Base-by-base conservation (phyloP, 1,284 basidiomycete species). In the Sporisorium sorghi region DNA sequence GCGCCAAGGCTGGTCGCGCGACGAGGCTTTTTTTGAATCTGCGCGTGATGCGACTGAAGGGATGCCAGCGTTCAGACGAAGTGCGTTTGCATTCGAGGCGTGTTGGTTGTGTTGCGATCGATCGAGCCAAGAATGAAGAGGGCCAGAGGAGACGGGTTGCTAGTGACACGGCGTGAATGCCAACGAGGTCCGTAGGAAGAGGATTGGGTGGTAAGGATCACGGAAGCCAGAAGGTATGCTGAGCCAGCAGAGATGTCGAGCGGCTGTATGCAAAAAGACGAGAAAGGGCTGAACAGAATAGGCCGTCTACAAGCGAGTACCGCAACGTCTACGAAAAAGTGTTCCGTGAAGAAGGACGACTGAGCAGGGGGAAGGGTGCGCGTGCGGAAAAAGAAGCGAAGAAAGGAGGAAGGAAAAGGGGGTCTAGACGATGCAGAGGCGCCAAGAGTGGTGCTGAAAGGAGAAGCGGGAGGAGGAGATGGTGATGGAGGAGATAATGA, bases 41-140 rank as follows among this genome's bases (percentile, higher is more conserved):
- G 46, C 46, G 46, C 43, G 43, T 17, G 43, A 26, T 44, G 43
- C 43, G 23, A 44, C 24, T 17, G 43, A 17, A 44, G 24, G 23
- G n/a, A n/a, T n/a, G n/a, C n/a, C 24, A 26, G 23, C 23, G 43
- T 28, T 44, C 43, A 44, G 43, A 23, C 2, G 17, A 47, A 28
- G 26, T 15, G 30, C 28, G 46, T 10, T 30, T 47, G 46, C 46
- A 47, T 47, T 47, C 46, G 46, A 47, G 46, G 15, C 17, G 26
- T 28, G 44, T n/a, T 46, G 44, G n/a, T n/a, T n/a, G n/a, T n/a
- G n/a, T n/a, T n/a, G n/a, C n/a, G n/a, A n/a, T n/a, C 26, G 15
- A 46, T 28, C 1, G 21, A 28, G 17, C 26, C 28, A 19, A 47
- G 46, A 30, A 30, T 2, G 28, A n/a, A 28, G 28, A 28, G 26